Conservation (phyloP, 805 yeast species). For the Cyberlindnera euphorbiiphila region DNA sequence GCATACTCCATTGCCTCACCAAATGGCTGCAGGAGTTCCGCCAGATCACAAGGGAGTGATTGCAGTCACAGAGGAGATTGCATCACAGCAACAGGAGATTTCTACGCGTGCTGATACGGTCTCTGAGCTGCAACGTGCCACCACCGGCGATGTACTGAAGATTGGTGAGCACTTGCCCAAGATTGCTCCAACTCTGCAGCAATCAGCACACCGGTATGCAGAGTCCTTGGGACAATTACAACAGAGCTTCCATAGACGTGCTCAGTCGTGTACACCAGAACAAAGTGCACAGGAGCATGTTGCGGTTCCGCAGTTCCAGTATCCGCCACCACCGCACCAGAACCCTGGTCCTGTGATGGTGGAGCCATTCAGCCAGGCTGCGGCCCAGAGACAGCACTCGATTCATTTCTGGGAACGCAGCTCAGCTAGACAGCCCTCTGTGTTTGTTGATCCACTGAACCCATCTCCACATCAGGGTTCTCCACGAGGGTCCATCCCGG, state of each 20-base stretch:
- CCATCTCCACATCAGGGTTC: constrained; percentile 12
- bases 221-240: constrained; percentile 17
- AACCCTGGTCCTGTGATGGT: constrained; percentile 6
- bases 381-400: constrained; percentile 17
- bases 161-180: constrained; percentile 26
- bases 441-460: constrained; percentile 26
- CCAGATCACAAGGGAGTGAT: constrained; percentile 11
- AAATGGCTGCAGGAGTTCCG: constrained; percentile 9
- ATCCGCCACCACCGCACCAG: constrained; percentile 5
- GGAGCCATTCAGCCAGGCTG: constrained; percentile 12
- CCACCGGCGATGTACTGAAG: constrained; percentile 22
- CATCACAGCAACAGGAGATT: constrained; percentile 12
- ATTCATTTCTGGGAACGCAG: constrained; percentile 27
- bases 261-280: constrained; percentile 16
- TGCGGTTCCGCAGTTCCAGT: no score
- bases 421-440: constrained; percentile 24
- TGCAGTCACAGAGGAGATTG: constrained; percentile 5
- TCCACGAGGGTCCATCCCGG: constrained; percentile 7
- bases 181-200: constrained; percentile 22
- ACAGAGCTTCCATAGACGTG: constrained; percentile 21
- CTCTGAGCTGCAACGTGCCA: constrained; percentile 19
- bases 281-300: no score
- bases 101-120: constrained; percentile 19
- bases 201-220: constrained; percentile 9
- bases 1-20: constrained; percentile 5